These are phyloP conservation scores for Podaxis rugospora DNA, from an alignment of 768 basidiomycete species.

Conservation along the genomic window DNA sequence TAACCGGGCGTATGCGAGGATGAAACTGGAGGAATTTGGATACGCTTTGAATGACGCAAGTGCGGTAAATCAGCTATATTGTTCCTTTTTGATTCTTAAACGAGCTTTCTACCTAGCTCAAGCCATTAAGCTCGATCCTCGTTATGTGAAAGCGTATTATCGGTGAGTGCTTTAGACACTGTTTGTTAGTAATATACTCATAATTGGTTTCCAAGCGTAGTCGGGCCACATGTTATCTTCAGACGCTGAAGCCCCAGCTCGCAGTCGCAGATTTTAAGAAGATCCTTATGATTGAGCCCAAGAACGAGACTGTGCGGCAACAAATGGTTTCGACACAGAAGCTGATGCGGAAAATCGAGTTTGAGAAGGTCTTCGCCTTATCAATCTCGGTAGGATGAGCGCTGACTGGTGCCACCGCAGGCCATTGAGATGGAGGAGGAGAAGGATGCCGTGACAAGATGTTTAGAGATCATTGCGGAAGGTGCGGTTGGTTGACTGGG, in stretches of 20 bases:
- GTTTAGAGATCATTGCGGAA: conserved; percentile 74
- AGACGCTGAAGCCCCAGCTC: conserved; percentile 81
- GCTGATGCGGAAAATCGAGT: conserved; percentile 83
- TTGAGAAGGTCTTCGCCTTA: conserved; percentile 70
- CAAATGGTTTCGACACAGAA: conserved; percentile 91
- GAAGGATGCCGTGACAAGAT: conserved; percentile 70
- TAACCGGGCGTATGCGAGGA: conserved; percentile 89
- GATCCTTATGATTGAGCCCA: conserved; percentile 78
- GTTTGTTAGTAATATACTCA: neutral
- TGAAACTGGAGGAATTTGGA: conserved; percentile 91
- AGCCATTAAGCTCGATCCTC: conserved; percentile 84
- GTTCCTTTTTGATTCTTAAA: neutral
- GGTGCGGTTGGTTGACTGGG: conserved; percentile 35
- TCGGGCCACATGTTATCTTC: conserved; percentile 86
- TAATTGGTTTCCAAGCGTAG: conserved; percentile 30
- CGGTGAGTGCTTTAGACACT: conserved; percentile 40
- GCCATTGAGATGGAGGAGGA: conserved; percentile 94
- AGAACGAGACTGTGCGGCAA: conserved; percentile 72
- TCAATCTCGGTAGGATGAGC: neutral
- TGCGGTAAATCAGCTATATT: conserved; percentile 34
- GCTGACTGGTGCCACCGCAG: conserved; percentile 28
- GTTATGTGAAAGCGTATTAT: conserved; percentile 88
- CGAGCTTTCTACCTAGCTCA: conserved; percentile 42
- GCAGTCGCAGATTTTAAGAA: conserved; percentile 89
- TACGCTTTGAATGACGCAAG: conserved; percentile 87